phyloP scores from a whole-genome alignment of 1,139 yeast genomes.

The Candida freyschussii region DNA sequence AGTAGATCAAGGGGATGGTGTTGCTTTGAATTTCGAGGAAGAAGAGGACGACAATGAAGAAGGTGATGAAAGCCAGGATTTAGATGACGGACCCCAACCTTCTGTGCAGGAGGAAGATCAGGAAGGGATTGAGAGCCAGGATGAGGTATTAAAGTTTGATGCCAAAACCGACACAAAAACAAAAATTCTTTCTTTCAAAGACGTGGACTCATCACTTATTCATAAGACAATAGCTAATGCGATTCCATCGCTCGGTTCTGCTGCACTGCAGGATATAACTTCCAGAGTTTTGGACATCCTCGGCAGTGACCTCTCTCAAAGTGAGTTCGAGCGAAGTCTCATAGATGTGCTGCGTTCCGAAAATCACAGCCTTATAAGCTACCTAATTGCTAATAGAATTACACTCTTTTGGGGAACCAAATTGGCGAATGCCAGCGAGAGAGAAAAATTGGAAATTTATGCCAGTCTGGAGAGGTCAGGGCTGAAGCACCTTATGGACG shows the following conservation, averaged over 20 bases:
- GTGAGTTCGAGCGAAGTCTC: slow-evolving; percentile 47
- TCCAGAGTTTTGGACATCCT: slow-evolving; percentile 28
- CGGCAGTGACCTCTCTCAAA: slow-evolving; percentile 34
- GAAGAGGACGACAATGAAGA: slow-evolving; percentile 30
- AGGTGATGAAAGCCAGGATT: slow-evolving; percentile 27
- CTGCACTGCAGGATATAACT: slow-evolving; percentile 31
- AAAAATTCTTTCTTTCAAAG: slow-evolving; percentile 16
- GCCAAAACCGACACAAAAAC: slow-evolving; percentile 1
- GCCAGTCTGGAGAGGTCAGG: slow-evolving; percentile 32
- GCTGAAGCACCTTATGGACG: slow-evolving; percentile 27
- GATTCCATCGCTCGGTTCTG: slow-evolving; percentile 34
- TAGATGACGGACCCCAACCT: slow-evolving; percentile 25
- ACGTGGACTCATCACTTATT: slow-evolving; percentile 49
- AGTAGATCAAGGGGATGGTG: slow-evolving; percentile 35
- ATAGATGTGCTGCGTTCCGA: slow-evolving; percentile 48
- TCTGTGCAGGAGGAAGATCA: slow-evolving; percentile 25
- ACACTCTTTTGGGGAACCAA: slow-evolving; percentile 51
- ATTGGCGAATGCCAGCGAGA: slow-evolving; percentile 35
- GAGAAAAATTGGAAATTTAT: slow-evolving; percentile 28
- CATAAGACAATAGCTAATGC: slow-evolving; percentile 37
- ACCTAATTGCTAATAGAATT: slow-evolving; percentile 48
- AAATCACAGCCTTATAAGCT: slow-evolving; percentile 44
- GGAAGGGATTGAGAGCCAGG: slow-evolving; percentile 28
- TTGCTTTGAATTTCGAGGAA: slow-evolving; percentile 35
- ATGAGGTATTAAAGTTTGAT: slow-evolving; percentile 26